phyloP scores from a whole-genome alignment of 768 basidiomycete genomes.

The Suillus subluteus region DNA sequence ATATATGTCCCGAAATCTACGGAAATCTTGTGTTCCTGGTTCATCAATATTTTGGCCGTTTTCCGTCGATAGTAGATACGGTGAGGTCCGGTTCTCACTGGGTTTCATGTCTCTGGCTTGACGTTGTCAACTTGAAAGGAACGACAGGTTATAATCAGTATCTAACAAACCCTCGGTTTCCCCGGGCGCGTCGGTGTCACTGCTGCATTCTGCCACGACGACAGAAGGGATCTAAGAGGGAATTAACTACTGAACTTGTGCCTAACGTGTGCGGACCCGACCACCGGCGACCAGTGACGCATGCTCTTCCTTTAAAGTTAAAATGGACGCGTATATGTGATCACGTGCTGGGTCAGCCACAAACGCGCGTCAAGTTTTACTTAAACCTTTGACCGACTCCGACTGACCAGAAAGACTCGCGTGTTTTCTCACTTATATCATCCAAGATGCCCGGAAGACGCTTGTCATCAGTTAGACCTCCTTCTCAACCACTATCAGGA shows the following conservation, averaged over 20 bases:
- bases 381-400: neutral
- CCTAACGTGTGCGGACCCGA: too few relatives aligned
- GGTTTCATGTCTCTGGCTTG: too few relatives aligned
- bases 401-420: too few relatives aligned
- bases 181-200: neutral
- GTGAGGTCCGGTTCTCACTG: neutral
- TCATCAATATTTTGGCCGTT: neutral
- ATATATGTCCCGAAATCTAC: neutral
- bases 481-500: neutral
- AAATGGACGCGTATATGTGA: slow-evolving; percentile 17
- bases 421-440: neutral
- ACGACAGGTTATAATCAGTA: neutral
- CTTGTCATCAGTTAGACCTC: neutral
- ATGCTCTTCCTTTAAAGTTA: too few relatives aligned
- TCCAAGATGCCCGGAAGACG: slow-evolving; percentile 20
- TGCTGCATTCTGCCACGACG: neutral
- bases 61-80: neutral
- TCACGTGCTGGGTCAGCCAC: neutral
- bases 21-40: neutral
- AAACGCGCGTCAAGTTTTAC: neutral
- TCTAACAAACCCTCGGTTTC: neutral
- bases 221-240: neutral
- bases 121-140: neutral
- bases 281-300: too few relatives aligned
- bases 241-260: too few relatives aligned